Evolutionary conservation across 805 yeast species (phyloP).

Genomic region (Ogataea corticis): DNA sequence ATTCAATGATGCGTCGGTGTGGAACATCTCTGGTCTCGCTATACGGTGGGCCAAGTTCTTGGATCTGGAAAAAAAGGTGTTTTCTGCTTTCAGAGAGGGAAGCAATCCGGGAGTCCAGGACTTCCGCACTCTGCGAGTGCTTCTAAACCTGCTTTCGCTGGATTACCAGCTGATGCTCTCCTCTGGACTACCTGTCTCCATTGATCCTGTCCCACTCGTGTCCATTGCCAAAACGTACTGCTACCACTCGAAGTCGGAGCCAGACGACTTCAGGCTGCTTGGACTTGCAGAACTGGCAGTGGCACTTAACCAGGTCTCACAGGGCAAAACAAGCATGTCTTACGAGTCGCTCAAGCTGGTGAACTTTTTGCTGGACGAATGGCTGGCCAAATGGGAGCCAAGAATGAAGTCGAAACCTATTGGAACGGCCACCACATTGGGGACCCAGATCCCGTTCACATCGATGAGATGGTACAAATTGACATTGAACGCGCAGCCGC

Average conservation of each 20-base stretch:
- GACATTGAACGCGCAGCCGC: constrained; percentile 13
- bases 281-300: constrained; percentile 20
- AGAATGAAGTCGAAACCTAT: constrained; percentile 1
- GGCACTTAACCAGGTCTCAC: constrained; percentile 13
- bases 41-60: constrained; percentile 18
- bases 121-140: constrained; percentile 15
- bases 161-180: constrained; percentile 21
- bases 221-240: constrained; percentile 13
- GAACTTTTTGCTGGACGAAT: constrained; percentile 18
- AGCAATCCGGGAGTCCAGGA: constrained; percentile 10
- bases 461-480: constrained; percentile 23
- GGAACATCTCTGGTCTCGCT: constrained; percentile 18
- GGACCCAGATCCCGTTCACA: constrained; percentile 20
- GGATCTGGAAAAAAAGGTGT: constrained; percentile 13
- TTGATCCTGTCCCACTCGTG: constrained; percentile 19
- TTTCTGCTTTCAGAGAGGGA: constrained; percentile 7
- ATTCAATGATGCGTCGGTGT: constrained; percentile 17
- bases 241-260: constrained; percentile 9
- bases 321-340: background rate
- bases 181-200: constrained; percentile 18
- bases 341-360: constrained; percentile 9
- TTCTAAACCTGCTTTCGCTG: constrained; percentile 17
- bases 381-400: constrained; percentile 16
- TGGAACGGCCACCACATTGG: background rate
- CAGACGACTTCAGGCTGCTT: constrained; percentile 16